Conservation (phyloP, 441 rosid species). For the Pelargonium fulgidum region DNA sequence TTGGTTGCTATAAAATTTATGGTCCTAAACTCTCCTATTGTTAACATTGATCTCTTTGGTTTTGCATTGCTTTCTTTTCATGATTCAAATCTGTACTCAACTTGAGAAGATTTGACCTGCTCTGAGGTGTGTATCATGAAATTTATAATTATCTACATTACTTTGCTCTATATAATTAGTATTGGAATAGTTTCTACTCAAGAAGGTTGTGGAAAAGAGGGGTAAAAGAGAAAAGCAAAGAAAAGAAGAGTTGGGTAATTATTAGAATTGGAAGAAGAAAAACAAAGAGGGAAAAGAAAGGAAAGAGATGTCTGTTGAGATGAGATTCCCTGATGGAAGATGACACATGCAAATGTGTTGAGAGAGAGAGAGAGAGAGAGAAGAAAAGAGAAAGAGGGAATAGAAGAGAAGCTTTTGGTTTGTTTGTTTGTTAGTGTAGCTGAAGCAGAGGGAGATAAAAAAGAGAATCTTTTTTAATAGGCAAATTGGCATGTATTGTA, state of each 20-base stretch:
- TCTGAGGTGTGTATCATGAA: too few relatives aligned
- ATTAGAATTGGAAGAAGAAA: conserved; percentile 11
- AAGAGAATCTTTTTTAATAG: conserved; percentile 37
- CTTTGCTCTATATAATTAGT: not conserved
- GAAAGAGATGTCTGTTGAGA: conserved; percentile 18
- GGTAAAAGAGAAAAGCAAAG: conserved; percentile 4
- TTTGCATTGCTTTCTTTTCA: too few relatives aligned
- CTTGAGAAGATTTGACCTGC: too few relatives aligned
- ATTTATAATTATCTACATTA: not conserved
- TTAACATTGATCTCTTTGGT: too few relatives aligned
- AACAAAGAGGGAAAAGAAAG: not conserved
- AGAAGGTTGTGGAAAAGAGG: conserved; percentile 1
- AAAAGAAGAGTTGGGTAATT: conserved; percentile 4
- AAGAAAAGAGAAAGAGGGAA: conserved; percentile 15
- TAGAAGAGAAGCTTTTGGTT: conserved; percentile 45
- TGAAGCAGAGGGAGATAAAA: conserved; percentile 30
- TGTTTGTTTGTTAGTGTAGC: conserved; percentile 35
- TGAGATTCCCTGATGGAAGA: conserved; percentile 49
- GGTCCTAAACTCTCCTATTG: too few relatives aligned
- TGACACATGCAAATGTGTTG: conserved; percentile 34
- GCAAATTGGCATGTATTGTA: conserved; percentile 47
- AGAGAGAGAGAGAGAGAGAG: conserved; percentile 14
- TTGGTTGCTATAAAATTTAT: too few relatives aligned
- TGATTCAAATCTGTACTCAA: too few relatives aligned
- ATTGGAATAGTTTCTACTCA: not conserved